Evolutionary conservation across 345 rosid genomes (phyloP), one percentile per base, ranked within the genome.

Genomic region (Hypericum androsaemum): DNA sequence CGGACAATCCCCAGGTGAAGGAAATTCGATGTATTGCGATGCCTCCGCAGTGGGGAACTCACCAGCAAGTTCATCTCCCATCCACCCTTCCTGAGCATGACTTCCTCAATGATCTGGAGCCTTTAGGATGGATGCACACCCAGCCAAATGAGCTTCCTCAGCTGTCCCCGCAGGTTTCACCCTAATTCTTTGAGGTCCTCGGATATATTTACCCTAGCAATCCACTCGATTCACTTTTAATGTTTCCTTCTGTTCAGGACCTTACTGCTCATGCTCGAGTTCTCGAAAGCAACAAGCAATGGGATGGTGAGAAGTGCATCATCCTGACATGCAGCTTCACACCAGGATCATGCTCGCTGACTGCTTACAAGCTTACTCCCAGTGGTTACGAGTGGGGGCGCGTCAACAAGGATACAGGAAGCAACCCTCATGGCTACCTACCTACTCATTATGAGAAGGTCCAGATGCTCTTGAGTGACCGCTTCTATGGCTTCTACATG

Each of bases 141-240:
- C 99, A 94, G 44, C 99, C 97, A 6, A 94, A 94, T 50, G 99
- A 94, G 76, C 94, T 94, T 56, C 97, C 99, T 37, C 99, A 94
- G 57, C 56, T 94, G 46, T 94, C 99, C 7, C 99, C 99, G 42
- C 95, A 85, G 83, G 96, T 82, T 64, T 47, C 53, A 22, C 32
- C 37, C 32, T 7, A 28, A 8, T 44, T 17, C 39, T 10, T 22
- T 22, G 32, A 22, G 32, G 32, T 22, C 32, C 32, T 1, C 4
- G 32, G 32, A 22, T 22, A 22, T 22, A 22, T 22, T 22, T 22
- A 4, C 32, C 4, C 32, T 22, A 22, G 32, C 4, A 4, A 1
- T 22, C 57, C 44, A 43, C 38, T 53, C 38, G n/a, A 40, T 40
- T 11, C 39, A 16, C 6, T 40, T 22, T 22, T 22, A 1, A 22